Evolutionary conservation across 1,284 basidiomycete species (phyloP).

Genomic region (Cutaneotrichosporon sp.): DNA sequence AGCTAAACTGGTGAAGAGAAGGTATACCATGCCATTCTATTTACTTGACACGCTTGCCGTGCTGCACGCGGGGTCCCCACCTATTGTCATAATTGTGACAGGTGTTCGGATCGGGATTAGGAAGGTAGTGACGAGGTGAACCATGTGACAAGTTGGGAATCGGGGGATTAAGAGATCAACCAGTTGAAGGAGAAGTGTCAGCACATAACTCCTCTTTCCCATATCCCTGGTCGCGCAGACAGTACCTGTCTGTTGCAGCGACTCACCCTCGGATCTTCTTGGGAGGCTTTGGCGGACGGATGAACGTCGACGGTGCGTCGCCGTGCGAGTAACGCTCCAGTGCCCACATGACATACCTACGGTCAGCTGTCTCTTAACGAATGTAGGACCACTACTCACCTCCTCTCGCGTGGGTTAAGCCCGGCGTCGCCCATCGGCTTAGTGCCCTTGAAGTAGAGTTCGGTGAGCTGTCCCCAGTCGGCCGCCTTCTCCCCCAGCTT

Average conservation of each 20-base stretch:
- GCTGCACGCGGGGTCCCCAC: slow-evolving; percentile 34
- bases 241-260: too few species aligned
- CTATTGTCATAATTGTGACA: slow-evolving; percentile 12
- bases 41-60: slow-evolving; percentile 23
- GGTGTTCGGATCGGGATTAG: not conserved
- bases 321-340: slow-evolving; percentile 40
- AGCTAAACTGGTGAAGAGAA: not conserved
- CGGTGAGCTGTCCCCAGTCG: slow-evolving; percentile 37
- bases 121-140: too few species aligned
- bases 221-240: too few species aligned
- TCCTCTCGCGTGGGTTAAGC: slow-evolving; percentile 33
- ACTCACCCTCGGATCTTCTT: slow-evolving; percentile 46
- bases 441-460: slow-evolving; percentile 32
- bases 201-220: not conserved
- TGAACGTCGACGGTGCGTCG: slow-evolving; percentile 26
- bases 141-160: not conserved
- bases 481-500: slow-evolving; percentile 30
- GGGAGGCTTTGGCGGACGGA: slow-evolving; percentile 28
- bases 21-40: slow-evolving; percentile 1
- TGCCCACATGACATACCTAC: slow-evolving; percentile 32
- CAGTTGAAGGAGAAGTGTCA: not conserved
- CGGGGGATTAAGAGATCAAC: not conserved
- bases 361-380: not conserved
- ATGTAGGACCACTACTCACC: slow-evolving; percentile 39
- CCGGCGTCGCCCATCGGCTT: slow-evolving; percentile 33